Percentiles rank a stretch among this genome's conserved stretches.
These are phyloP conservation scores for Periconia sp. DNA, from an alignment of 2,329 filamentous ascomycete species.

Conservation along the genomic window DNA sequence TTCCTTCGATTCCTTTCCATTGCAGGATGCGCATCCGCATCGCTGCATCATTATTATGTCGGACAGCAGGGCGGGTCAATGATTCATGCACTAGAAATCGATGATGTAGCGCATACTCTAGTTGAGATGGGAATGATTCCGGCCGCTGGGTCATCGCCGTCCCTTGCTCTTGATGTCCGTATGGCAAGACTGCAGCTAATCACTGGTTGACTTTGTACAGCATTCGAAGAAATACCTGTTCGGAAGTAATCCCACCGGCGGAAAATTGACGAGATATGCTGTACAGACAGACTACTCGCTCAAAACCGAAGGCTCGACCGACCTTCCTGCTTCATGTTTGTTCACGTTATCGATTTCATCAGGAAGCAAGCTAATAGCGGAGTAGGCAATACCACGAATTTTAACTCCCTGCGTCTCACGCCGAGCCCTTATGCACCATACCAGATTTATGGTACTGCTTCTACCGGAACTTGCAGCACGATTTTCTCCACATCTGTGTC, in stretches of 20 bases:
- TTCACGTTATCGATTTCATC: no score
- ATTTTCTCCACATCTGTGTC: constrained; percentile 22
- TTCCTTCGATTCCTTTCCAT: constrained; percentile 12
- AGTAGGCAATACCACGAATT: constrained; percentile 27
- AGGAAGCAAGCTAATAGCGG: not conserved
- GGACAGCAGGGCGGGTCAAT: constrained; percentile 19
- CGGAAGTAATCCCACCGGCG: constrained; percentile 23
- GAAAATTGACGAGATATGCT: constrained; percentile 22
- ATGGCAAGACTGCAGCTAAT: not conserved
- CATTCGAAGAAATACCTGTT: constrained; percentile 23
- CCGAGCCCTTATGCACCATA: constrained; percentile 15
- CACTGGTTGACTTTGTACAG: constrained; percentile 10
- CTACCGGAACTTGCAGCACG: constrained; percentile 27
- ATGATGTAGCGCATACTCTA: constrained; percentile 17
- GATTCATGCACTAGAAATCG: constrained; percentile 22
- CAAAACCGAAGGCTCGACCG: constrained; percentile 21
- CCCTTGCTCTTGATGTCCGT: constrained; percentile 26
- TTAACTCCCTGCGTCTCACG: constrained; percentile 18
- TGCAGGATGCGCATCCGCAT: constrained; percentile 9
- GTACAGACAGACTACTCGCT: constrained; percentile 22
- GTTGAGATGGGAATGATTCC: constrained; percentile 17
- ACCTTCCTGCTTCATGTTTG: constrained; percentile 28
- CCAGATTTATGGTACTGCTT: constrained; percentile 26
- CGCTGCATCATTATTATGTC: constrained; percentile 27
- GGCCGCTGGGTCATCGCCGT: constrained; percentile 20